Base-by-base conservation (phyloP, 805 yeast species). In the Hanseniaspora singularis region DNA sequence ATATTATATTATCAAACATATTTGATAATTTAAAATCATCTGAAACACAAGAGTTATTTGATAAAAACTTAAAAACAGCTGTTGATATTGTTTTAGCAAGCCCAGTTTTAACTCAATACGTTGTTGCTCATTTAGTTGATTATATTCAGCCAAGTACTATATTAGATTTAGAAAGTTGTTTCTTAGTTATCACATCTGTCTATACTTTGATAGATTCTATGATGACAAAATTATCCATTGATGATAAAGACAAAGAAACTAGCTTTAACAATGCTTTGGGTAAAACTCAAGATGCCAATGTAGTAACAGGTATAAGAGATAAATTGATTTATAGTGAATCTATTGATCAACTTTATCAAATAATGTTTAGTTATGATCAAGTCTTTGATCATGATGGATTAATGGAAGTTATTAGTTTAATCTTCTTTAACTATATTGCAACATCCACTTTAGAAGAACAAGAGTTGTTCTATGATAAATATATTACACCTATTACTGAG, bases 1-100 rank as follows among this genome's bases (percentile, higher is more conserved):
- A 73, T 22, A 59, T 69, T 18, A 68, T 77, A 1, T 62, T 44
- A 12, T 9, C 20, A 7, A 30, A 41, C 9, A 37, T 44, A 12
- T 31, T 44, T 9, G 24, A 30, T 2, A 44, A 44, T 23, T 37
- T 44, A 24, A 44, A 28, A 23, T 37, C 48, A 2, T 30, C 48
- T 10, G 38, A 36, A 16, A 30, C 48, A 2, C 39, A 44, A 33
- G 41, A 37, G 15, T 15, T 14, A 1, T 44, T 44, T 30, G 48
- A 44, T n/a, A 44, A 44, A 18, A 37, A 44, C 16, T 24, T 76
- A 38, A 81, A 80, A 7, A 68, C 65, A 20, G 59, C 79, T 47
- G 55, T 80, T 10, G 58, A 72, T 1, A 57, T 71, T 16, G 62
- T 81, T 20, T 79, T 82, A 2, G 68, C 67, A n/a, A 63, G 66